Evolutionary conservation across 805 yeast genomes (phyloP), one percentile per base, ranked within the genome.

Genomic region (Cyberlindnera mycetangii): DNA sequence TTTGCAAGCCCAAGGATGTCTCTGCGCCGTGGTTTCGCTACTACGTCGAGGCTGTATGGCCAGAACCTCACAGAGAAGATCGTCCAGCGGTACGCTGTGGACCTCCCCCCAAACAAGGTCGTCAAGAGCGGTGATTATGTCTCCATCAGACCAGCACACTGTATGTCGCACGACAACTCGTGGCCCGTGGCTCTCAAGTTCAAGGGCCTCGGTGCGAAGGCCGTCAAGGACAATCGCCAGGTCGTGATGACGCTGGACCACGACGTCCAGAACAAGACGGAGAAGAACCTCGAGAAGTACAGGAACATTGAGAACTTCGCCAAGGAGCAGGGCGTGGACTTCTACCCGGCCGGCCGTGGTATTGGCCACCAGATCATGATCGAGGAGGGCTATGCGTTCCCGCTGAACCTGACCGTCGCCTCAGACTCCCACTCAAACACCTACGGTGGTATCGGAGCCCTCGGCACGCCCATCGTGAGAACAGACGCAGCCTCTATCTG

Each of bases 151-250:
- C 99, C 99, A 4, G 92, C 96, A 3, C 96, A 93, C 70, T 95
- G 97, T 66, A 93, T 93, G 99, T 89, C 98, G 14, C 99, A 93
- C 66, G 99, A 93, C 67, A 93, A 93, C 68, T 84, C 97, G 35
- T 95, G 99, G 99, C 99, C 99, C 1, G 97, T 93, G 15, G 99
- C 99, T 1, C 75, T 92, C 61, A 93, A 93, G 69, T 93, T 93
- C 70, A 88, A 79, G 82, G 96, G 96, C 6, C 75, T 93, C 30
- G 99, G 99, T 1, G 97, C 97, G 30, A 78, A 79, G 17, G 72
- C 79, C 49, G 87, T 93, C 47, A 79, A 83, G 54, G 85, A 93
- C 61, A 85, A 87, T 61, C 75, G 88, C 49, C 99, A 93, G 69
- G 88, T 93, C 21, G 98, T 93, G 39, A 87, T 89, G 74, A 92